Evolutionary conservation across 75 land plant species (phyloP).

Genomic region (Azolla pinnata): DNA sequence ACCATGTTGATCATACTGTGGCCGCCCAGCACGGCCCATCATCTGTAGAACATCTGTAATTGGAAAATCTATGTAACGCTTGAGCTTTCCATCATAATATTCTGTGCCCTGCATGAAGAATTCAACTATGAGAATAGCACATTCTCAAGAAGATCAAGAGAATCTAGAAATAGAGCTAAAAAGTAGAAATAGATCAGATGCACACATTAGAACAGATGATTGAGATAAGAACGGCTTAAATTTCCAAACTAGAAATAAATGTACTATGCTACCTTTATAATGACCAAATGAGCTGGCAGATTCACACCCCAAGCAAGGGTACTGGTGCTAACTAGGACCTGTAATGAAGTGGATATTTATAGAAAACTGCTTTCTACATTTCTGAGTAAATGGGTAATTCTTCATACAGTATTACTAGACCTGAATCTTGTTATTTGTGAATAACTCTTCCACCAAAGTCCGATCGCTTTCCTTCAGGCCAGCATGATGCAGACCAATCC

Average conservation of each 20-base stretch:
- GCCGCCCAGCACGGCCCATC: conserved; percentile 99
- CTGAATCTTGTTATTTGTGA: conserved; percentile 91
- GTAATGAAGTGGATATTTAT: not conserved
- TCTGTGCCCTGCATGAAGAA: conserved; percentile 86
- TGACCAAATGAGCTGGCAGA: conserved; percentile 93
- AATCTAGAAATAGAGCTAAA: too few relatives aligned
- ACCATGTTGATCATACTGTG: conserved; percentile 94
- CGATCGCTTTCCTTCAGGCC: conserved; percentile 88
- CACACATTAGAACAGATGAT: too few relatives aligned
- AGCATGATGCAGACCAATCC: conserved; percentile 96
- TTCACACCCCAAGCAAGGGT: conserved; percentile 98
- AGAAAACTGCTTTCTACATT: not conserved
- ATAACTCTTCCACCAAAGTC: conserved; percentile 89
- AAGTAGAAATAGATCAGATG: too few relatives aligned
- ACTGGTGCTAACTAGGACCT: conserved; percentile 92
- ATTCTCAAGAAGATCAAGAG: too few relatives aligned
- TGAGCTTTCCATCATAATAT: conserved; percentile 91
- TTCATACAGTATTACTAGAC: too few relatives aligned
- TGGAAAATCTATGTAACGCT: conserved; percentile 90
- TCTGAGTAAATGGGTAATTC: too few relatives aligned
- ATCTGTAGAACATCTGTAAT: conserved; percentile 98
- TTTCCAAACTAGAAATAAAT: too few relatives aligned
- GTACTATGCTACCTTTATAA: conserved; percentile 99
- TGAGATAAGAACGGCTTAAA: too few relatives aligned
- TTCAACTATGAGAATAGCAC: too few relatives aligned